A percentile compares a stretch with the other conserved stretches of the same genome.
phyloP scores from a whole-genome alignment of 495 filamentous ascomycete species.

The Haplographium delicatum region DNA sequence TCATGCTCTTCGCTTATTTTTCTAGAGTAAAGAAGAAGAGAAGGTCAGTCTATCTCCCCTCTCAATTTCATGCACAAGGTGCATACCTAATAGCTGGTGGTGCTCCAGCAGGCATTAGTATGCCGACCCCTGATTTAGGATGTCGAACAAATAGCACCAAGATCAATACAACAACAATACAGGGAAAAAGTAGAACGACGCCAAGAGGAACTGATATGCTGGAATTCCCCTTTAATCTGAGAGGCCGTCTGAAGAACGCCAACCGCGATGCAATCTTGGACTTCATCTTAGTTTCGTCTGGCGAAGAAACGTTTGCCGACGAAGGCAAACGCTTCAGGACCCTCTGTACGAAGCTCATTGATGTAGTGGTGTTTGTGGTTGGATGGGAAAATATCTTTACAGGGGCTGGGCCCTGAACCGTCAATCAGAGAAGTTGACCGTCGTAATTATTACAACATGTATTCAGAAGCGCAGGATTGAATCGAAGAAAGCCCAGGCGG shows the following conservation, averaged over 20 bases:
- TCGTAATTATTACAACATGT: constrained; percentile 21
- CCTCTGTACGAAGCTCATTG: constrained; percentile 53
- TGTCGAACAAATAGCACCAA: constrained; percentile 85
- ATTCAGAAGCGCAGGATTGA: constrained; percentile 25
- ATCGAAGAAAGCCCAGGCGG: constrained; percentile 17
- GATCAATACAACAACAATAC: constrained; percentile 87
- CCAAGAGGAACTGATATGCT: constrained; percentile 91
- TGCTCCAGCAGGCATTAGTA: constrained; percentile 82
- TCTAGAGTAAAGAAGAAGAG: constrained; percentile 46
- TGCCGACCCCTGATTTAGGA: constrained; percentile 73
- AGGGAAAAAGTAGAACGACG: constrained; percentile 87
- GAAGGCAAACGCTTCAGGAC: constrained; percentile 43
- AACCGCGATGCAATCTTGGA: constrained; percentile 48
- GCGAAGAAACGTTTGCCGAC: constrained; percentile 29
- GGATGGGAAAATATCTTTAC: constrained; percentile 10
- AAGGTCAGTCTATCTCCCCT: constrained; percentile 6
- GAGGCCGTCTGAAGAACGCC: constrained; percentile 81
- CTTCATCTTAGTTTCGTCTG: constrained; percentile 37
- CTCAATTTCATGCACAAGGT: constrained; percentile 9
- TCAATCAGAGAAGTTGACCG: constrained; percentile 2
- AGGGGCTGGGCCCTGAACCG: constrained; percentile 12
- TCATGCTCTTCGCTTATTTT: constrained; percentile 97
- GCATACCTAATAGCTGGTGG: constrained; percentile 87
- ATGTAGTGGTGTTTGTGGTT: constrained; percentile 12
- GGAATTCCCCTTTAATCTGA: constrained; percentile 91